Percentiles rank a stretch among this genome's conserved stretches.
Evolutionary conservation across 164 flowering plant species (phyloP).

Genomic region (Kingdonia uniflora): DNA sequence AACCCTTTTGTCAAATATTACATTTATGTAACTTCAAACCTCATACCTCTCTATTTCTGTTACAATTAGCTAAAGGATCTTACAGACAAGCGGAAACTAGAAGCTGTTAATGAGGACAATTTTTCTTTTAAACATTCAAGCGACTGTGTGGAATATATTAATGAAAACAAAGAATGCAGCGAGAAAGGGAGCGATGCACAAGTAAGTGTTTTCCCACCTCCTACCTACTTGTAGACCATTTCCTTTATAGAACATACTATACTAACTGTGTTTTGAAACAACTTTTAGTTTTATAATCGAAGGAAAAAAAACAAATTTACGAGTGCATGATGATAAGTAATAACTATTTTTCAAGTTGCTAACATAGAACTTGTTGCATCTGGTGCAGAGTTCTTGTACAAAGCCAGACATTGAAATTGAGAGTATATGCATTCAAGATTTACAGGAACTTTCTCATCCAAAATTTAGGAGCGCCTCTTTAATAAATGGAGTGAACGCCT

Average conservation of each 20-base stretch:
- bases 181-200: constrained; percentile 83
- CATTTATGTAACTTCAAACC: too few relatives aligned
- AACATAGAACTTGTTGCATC: neutral
- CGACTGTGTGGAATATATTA: constrained; percentile 23
- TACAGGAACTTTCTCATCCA: constrained; percentile 23
- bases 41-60: too few relatives aligned
- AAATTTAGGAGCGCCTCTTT: constrained; percentile 13
- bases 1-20: neutral
- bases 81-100: constrained; percentile 21
- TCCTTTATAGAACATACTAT: too few relatives aligned
- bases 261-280: too few relatives aligned
- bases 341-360: too few relatives aligned
- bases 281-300: too few relatives aligned
- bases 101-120: constrained; percentile 40
- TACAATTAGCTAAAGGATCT: too few relatives aligned
- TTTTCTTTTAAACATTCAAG: constrained; percentile 48
- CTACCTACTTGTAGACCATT: too few relatives aligned
- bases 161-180: constrained; percentile 30
- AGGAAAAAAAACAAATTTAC: too few relatives aligned
- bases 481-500: constrained; percentile 8
- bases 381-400: constrained; percentile 82
- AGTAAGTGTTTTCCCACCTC: constrained; percentile 28
- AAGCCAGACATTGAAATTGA: constrained; percentile 61
- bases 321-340: too few relatives aligned
- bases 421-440: constrained; percentile 26